phyloP scores from a whole-genome alignment of 2,329 filamentous ascomycete genomes.

The Cylindrodendrum hubeiense region DNA sequence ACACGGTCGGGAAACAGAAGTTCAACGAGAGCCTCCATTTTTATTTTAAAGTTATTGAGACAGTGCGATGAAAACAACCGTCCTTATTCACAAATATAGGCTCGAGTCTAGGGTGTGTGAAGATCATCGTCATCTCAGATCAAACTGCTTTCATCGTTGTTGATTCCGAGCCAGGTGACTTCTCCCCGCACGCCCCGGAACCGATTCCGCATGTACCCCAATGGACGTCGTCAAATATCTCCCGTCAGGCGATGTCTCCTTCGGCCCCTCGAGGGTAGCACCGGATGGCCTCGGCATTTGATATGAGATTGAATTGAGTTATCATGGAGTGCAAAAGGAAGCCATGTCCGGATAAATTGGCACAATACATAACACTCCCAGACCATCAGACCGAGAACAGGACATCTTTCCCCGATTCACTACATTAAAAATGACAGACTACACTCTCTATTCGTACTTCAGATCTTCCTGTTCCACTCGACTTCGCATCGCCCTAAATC shows the following conservation, averaged over 20 bases:
- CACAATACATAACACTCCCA: not conserved
- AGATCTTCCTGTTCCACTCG: constrained; percentile 73
- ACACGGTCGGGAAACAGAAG: too few relatives aligned
- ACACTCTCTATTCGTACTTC: constrained; percentile 70
- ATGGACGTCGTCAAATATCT: not conserved
- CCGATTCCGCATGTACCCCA: constrained; percentile 12
- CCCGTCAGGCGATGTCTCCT: not conserved
- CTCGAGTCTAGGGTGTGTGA: too few relatives aligned
- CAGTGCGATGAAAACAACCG: too few relatives aligned
- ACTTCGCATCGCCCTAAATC: constrained; percentile 69
- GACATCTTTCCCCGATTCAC: not conserved
- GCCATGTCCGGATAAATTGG: not conserved
- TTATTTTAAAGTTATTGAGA: too few relatives aligned
- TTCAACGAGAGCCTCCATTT: too few relatives aligned
- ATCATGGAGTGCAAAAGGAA: not conserved
- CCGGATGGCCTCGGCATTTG: not conserved
- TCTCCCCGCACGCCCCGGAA: constrained; percentile 17
- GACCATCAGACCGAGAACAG: not conserved
- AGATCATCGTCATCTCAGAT: not conserved
- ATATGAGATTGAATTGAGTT: not conserved
- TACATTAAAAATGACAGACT: constrained; percentile 40
- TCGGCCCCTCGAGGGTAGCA: not conserved
- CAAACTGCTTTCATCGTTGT: not conserved
- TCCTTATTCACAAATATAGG: too few relatives aligned
- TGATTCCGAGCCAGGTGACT: not conserved